Evolutionary conservation across 2,329 filamentous ascomycete species (phyloP), one percentile per base, ranked within the genome.

Genomic region (Xylaria sp.): DNA sequence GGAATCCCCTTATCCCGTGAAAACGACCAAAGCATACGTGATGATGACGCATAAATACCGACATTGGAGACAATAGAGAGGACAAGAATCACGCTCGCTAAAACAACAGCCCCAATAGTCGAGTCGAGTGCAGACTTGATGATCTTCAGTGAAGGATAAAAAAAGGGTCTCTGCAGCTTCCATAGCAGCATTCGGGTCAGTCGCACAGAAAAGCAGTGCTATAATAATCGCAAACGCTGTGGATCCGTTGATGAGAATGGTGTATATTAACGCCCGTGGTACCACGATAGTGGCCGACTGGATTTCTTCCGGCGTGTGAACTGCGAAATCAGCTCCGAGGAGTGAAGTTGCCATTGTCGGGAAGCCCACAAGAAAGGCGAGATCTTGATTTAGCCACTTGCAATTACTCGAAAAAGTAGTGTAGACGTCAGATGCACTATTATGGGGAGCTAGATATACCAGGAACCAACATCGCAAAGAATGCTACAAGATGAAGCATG

Each of bases 311-410:
- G 72, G 70, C 74, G 75, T 75, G 44, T 75, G 72, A 2, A 75
- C 72, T 1, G 71, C 71, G 42, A 71, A 73, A 47, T 74, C 72
- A 9, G 72, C 72, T 3, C 73, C 71, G 9, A 73, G 65, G 12
- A 72, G 29, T 82, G 76, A 0, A 78, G 79, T 5, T 76, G 70
- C 83, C 83, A 87, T 12, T 1, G 42, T 21, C 2, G 42, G 40
- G 8, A 60, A n/a, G 16, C 57, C 57, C 5, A 60, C 27, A 12
- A 60, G 16, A 6, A 48, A 60, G 2, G 42, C 32, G 1, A 60
- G 21, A 9, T n/a, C 57, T 25, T 35, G 42, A 18, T 5, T 47
- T 23, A 57, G 32, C 69, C 69, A 71, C 1, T 47, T 60, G 2
- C 69, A 60, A 9, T n/a, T 18, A 42, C 69, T 69, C 18, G 60